Percentiles rank a stretch among this genome's conserved stretches.
phyloP scores from a whole-genome alignment of 1,284 basidiomycete species.

The Puccinia triticina region DNA sequence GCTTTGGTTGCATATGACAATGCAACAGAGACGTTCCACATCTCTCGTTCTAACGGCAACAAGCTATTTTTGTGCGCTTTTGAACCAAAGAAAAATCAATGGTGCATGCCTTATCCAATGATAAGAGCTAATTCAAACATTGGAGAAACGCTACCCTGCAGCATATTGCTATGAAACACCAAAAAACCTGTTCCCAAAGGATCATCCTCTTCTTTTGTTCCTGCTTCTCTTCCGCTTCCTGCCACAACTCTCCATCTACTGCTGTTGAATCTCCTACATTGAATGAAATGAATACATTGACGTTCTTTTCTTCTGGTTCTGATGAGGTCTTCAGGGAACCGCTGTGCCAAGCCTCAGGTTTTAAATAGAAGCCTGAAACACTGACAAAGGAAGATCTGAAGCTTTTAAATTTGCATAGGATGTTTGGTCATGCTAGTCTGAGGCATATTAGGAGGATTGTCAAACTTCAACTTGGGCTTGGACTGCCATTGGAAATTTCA shows the following conservation, averaged over 20 bases:
- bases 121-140: background rate
- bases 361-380: background rate
- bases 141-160: background rate
- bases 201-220: too few relatives aligned
- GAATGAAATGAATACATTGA: too few relatives aligned
- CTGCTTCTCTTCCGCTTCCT: too few relatives aligned
- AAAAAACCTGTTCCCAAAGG: too few relatives aligned
- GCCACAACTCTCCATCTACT: too few relatives aligned
- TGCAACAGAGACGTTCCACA: background rate
- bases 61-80: background rate
- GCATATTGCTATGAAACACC: too few relatives aligned
- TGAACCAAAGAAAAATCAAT: background rate
- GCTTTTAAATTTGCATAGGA: background rate
- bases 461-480: background rate
- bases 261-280: too few relatives aligned
- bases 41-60: background rate
- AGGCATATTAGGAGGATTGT: background rate
- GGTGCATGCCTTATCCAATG: background rate
- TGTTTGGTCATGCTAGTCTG: conserved; percentile 13
- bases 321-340: too few relatives aligned
- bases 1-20: background rate
- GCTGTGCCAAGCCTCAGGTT: background rate
- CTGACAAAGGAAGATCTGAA: background rate
- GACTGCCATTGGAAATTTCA: background rate
- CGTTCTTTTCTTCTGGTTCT: too few relatives aligned